These are phyloP conservation scores for Wallacemonas sp. DNA, from an alignment of 208 protist species.

Conservation along the genomic window DNA sequence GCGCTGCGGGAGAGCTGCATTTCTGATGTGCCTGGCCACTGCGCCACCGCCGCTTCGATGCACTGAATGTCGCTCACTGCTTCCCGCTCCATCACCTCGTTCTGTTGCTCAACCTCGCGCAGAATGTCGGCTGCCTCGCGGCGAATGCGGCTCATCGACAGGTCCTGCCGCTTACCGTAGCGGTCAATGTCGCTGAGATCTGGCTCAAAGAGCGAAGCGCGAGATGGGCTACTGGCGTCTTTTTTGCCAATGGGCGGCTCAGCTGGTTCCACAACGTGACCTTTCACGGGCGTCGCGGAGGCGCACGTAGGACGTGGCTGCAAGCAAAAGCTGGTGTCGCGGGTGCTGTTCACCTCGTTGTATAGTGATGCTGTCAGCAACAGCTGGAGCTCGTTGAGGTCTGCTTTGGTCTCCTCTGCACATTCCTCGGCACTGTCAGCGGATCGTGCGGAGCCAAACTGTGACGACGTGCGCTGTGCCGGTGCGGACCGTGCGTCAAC, in stretches of 20 bases:
- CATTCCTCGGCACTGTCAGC: not conserved
- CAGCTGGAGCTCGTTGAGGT: constrained; percentile 8
- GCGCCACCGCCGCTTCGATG: constrained; percentile 17
- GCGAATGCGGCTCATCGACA: constrained; percentile 46
- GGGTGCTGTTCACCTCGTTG: not conserved
- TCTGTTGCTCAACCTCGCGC: constrained; percentile 33
- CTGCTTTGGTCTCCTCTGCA: not conserved
- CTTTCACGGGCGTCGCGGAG: not conserved
- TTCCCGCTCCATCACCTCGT: constrained; percentile 31
- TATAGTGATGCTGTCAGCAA: constrained; percentile 7
- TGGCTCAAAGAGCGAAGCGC: constrained; percentile 38
- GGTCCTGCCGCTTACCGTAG: constrained; percentile 62
- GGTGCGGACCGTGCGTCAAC: not conserved
- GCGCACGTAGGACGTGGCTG: constrained; percentile 6
- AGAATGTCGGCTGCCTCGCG: constrained; percentile 38
- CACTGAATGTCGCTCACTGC: constrained; percentile 31
- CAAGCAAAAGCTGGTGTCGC: constrained; percentile 13
- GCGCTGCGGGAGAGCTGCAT: not conserved
- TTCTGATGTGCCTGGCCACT: constrained; percentile 11
- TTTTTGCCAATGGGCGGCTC: not conserved
- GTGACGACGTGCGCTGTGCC: not conserved
- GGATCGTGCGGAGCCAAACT: constrained; percentile 4
- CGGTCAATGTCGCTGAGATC: constrained; percentile 47
- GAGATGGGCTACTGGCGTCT: not conserved
- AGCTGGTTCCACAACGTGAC: not conserved